Evolutionary conservation across 495 filamentous ascomycete genomes (phyloP), one percentile per base, ranked within the genome.

Genomic region (Podospora pseudoanserina): DNA sequence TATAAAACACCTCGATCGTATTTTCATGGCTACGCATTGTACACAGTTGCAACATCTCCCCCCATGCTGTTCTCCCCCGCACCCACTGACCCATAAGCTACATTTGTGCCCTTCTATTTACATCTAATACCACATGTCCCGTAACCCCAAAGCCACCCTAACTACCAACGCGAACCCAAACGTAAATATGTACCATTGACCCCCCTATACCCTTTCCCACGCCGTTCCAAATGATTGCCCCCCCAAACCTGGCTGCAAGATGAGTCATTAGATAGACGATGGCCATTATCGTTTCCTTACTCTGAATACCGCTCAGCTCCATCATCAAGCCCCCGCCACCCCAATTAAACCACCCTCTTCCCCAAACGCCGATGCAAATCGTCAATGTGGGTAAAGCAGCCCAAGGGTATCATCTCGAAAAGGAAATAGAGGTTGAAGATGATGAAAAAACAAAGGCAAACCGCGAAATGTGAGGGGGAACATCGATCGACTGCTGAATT

Each of bases 361-460:
- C 30, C 7, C 60, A 65, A 69, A 69, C 55, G 63, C 67, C 67
- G n/a, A 19, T 60, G 55, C 63, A 65, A 69, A 59, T 27, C 30
- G 49, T 49, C 39, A 49, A 49, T 18, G 39, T 18, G 27, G 4
- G 23, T 5, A 26, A 66, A 64, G 34, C 60, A 54, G 66, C 39
- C 39, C 28, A 20, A 57, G 71, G 68, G 68, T 73, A 71, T 73
- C 69, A 69, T 28, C 39, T 49, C 39, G 39, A 13, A 49, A 49
- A 32, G 30, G 39, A 49, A 49, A 49, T 49, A 49, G 23, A 23
- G 13, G 13, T 49, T 49, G 39, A 49, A 11, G 39, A 49, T 6
- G 13, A 49, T 13, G 9, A 16, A 49, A 49, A 49, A 49, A 53
- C 59, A 54, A 53, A 58, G 59, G 20, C 23, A 32, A 65, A 64